These are phyloP conservation scores for Linnemannia hyalina DNA, from an alignment of 192 early-diverging fungal genomes.

Conservation along the genomic window DNA sequence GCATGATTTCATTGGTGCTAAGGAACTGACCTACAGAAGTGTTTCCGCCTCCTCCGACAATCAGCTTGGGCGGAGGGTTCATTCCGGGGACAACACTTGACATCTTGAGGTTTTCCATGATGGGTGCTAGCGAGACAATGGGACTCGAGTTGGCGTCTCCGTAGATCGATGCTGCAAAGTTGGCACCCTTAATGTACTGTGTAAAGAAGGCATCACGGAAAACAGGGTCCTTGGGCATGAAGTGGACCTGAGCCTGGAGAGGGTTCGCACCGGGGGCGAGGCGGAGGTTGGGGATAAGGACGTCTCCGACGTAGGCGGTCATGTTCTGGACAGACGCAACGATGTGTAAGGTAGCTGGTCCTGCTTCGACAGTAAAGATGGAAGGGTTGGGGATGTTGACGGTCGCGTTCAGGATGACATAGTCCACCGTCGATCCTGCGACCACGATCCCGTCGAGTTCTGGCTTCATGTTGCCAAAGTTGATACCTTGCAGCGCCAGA, in stretches of 20 bases:
- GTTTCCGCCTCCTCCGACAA: constrained; percentile 28
- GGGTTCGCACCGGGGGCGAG: constrained; percentile 31
- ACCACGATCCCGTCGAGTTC: constrained; percentile 22
- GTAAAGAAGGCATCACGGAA: constrained; percentile 38
- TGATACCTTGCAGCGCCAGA: constrained; percentile 25
- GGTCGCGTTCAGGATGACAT: constrained; percentile 37
- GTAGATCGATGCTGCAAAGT: constrained; percentile 32
- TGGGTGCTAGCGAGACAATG: constrained; percentile 13
- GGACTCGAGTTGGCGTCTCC: constrained; percentile 27
- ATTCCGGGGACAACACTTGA: constrained; percentile 33
- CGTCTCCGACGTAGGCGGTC: constrained; percentile 33
- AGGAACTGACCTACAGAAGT: constrained; percentile 37
- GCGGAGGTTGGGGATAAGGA: constrained; percentile 18
- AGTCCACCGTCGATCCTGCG: constrained; percentile 13
- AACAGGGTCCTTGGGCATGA: constrained; percentile 17
- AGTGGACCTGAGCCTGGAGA: constrained; percentile 13
- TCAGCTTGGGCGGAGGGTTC: constrained; percentile 24
- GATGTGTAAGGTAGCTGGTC: constrained; percentile 26
- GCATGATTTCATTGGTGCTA: constrained; percentile 24
- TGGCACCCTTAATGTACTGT: constrained; percentile 30
- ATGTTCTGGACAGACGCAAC: neutral
- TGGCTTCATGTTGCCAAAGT: constrained; percentile 29
- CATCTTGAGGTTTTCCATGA: constrained; percentile 35
- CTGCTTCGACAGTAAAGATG: constrained; percentile 40
- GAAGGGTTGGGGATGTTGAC: constrained; percentile 40